A percentile compares a stretch with the other conserved stretches of the same genome.
phyloP scores from a whole-genome alignment of 306 rosid genomes.

The Vicia sativa region DNA sequence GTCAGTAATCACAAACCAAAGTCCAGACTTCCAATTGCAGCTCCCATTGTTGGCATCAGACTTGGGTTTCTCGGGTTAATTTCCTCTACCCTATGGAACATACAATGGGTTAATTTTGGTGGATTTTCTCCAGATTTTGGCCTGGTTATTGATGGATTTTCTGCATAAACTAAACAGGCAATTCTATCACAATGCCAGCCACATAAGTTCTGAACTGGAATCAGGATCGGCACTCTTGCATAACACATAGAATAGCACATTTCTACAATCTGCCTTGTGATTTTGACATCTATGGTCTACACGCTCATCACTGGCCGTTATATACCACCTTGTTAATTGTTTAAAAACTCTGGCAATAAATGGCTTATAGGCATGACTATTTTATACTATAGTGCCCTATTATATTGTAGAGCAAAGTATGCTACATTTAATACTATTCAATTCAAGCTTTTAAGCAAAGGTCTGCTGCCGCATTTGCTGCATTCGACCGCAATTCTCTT shows the following conservation, averaged over 20 bases:
- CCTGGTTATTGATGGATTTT: neutral
- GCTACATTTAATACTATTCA: conserved; percentile 3
- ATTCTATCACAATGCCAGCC: neutral
- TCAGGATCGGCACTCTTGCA: conserved; percentile 13
- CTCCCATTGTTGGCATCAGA: neutral
- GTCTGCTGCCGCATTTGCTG: neutral
- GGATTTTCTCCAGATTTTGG: neutral
- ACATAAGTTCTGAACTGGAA: conserved; percentile 1
- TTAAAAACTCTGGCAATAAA: conserved; percentile 4
- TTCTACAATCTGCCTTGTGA: neutral
- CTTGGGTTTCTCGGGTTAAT: neutral
- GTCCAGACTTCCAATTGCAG: neutral
- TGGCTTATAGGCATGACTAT: neutral
- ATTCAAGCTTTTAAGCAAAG: neutral
- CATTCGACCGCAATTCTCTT: neutral
- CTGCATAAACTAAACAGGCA: too few species aligned
- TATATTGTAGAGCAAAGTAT: conserved; percentile 5
- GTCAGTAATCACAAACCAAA: neutral
- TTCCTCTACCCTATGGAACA: neutral
- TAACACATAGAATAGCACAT: neutral
- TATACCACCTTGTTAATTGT: neutral
- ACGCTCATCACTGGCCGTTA: neutral
- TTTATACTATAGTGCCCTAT: conserved; percentile 9
- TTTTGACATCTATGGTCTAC: conserved; percentile 16
- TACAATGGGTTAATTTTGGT: conserved; percentile 7